phyloP scores from a whole-genome alignment of 371 early-diverging fungal species.

The Lichtheimia ramosa region DNA sequence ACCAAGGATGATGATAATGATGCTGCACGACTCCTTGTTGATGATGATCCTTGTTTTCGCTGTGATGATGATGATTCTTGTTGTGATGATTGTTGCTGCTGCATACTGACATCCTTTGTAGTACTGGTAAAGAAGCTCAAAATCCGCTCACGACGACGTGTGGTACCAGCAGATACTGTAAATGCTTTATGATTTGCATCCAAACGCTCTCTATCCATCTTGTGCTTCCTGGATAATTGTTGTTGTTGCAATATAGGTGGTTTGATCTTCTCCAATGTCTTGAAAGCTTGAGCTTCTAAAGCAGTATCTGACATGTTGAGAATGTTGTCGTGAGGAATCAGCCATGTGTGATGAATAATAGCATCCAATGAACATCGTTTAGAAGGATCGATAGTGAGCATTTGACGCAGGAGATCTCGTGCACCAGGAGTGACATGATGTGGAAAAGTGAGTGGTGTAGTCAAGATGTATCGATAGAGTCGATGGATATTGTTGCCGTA shows the following conservation, averaged over 20 bases:
- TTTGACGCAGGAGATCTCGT: conserved; percentile 48
- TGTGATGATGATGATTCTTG: not conserved
- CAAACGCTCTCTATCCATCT: too few relatives aligned
- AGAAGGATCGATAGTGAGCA: conserved; percentile 60
- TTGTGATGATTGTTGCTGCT: not conserved
- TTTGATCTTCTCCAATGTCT: too few relatives aligned
- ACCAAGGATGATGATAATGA: too few relatives aligned
- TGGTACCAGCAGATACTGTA: not conserved
- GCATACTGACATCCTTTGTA: not conserved
- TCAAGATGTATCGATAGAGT: conserved; percentile 64
- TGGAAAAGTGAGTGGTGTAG: conserved; percentile 59
- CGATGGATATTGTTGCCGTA: conserved; percentile 66
- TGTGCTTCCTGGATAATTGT: too few relatives aligned
- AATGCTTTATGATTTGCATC: too few relatives aligned
- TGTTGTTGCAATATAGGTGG: too few relatives aligned
- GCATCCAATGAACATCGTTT: conserved; percentile 50
- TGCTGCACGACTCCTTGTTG: too few relatives aligned
- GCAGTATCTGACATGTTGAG: conserved; percentile 40
- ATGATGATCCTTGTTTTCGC: not conserved
- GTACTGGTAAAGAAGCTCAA: conserved; percentile 18
- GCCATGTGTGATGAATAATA: conserved; percentile 49
- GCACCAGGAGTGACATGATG: conserved; percentile 53
- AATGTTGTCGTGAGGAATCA: conserved; percentile 23
- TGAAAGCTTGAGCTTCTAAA: conserved; percentile 36
- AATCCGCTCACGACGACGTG: conserved; percentile 13